Percentiles rank a stretch among this genome's conserved stretches.
These are phyloP conservation scores for Protea cynaroides DNA, from an alignment of 164 flowering plant species.

Conservation along the genomic window DNA sequence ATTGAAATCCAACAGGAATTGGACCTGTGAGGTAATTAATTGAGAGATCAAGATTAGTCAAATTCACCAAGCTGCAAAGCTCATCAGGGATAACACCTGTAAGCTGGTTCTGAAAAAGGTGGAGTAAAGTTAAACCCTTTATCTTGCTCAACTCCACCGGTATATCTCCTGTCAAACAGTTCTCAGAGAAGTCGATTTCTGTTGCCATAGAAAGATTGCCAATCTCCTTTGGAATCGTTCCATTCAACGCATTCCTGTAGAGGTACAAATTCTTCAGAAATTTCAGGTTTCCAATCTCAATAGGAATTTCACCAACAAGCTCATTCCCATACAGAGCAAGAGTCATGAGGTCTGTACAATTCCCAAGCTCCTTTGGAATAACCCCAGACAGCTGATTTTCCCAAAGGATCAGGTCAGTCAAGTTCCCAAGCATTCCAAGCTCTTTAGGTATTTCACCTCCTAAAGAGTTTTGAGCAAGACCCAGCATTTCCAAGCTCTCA, in stretches of 20 bases:
- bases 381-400: conserved; percentile 51
- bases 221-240: conserved; percentile 60
- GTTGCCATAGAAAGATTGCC: conserved; percentile 51
- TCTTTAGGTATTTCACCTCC: conserved; percentile 56
- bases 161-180: conserved; percentile 49
- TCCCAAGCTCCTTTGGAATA: conserved; percentile 60
- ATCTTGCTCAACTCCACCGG: conserved; percentile 54
- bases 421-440: conserved; percentile 45
- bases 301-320: conserved; percentile 56
- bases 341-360: conserved; percentile 44
- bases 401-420: conserved; percentile 53
- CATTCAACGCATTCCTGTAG: conserved; percentile 56
- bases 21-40: conserved; percentile 57
- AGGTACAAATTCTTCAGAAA: conserved; percentile 42
- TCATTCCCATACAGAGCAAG: conserved; percentile 59
- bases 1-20: conserved; percentile 60
- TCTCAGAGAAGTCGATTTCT: conserved; percentile 79
- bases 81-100: conserved; percentile 59
- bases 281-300: conserved; percentile 48
- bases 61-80: conserved; percentile 43
- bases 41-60: conserved; percentile 58
- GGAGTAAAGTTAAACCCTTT: conserved; percentile 36
- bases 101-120: conserved; percentile 59
- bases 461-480: conserved; percentile 59
- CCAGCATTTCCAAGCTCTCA: conserved; percentile 40